A percentile compares a stretch with the other conserved stretches of the same genome.
phyloP scores from a whole-genome alignment of 2,329 filamentous ascomycete genomes.

The Clonostachys solani region DNA sequence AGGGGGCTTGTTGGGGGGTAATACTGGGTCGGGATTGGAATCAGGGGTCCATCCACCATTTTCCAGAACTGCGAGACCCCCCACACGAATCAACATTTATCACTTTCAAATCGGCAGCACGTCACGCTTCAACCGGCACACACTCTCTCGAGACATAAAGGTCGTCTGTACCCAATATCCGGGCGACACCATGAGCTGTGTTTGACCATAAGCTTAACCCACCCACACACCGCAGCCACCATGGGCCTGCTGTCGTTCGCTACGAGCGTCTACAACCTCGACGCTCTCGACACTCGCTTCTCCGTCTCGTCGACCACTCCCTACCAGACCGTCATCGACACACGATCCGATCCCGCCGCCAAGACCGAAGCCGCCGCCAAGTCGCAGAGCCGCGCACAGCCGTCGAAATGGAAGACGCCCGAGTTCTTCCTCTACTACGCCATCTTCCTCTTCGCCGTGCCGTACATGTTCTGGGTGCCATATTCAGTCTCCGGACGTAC shows the following conservation, averaged over 20 bases:
- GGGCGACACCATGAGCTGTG: too few species aligned
- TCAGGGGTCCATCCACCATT: too few species aligned
- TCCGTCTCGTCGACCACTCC: constrained; percentile 66
- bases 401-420: constrained; percentile 76
- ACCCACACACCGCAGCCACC: constrained; percentile 7
- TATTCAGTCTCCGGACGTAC: constrained; percentile 80
- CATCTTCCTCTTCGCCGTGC: constrained; percentile 62
- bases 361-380: constrained; percentile 24
- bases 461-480: constrained; percentile 87
- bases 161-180: too few species aligned
- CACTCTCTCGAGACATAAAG: too few species aligned
- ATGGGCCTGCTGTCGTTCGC: constrained; percentile 41
- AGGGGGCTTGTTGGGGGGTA: too few species aligned
- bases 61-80: too few species aligned
- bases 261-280: constrained; percentile 56
- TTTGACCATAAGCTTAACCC: neutral
- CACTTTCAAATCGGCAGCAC: too few species aligned
- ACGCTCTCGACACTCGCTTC: constrained; percentile 60
- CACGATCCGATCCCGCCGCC: constrained; percentile 35
- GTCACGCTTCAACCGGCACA: too few species aligned
- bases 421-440: constrained; percentile 84
- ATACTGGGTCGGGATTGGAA: too few species aligned
- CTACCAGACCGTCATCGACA: constrained; percentile 53
- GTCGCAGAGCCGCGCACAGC: constrained; percentile 39
- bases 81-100: too few species aligned